phyloP scores from a whole-genome alignment of 2,329 filamentous ascomycete genomes.

The Cercospora sesami region DNA sequence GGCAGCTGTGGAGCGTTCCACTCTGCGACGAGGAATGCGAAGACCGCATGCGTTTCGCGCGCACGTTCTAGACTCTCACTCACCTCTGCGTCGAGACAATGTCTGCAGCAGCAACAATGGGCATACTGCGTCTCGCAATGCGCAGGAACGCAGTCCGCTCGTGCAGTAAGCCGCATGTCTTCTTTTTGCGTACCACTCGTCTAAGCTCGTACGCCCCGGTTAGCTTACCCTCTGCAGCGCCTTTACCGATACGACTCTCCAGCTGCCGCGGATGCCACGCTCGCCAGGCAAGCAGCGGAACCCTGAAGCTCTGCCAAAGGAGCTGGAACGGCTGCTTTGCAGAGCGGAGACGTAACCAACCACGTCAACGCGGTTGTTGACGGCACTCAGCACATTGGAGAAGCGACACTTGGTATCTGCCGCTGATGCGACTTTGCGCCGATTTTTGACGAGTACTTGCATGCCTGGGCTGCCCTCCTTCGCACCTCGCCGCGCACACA shows the following conservation, averaged over 20 bases:
- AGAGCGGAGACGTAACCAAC: conserved; percentile 1
- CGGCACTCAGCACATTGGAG: not conserved
- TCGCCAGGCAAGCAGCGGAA: conserved; percentile 3
- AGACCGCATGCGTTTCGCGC: not conserved
- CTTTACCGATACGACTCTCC: not conserved
- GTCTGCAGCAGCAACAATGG: not conserved
- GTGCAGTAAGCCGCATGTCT: conserved; percentile 7
- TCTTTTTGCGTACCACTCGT: not conserved
- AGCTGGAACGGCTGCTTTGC: not conserved
- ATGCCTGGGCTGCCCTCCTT: not conserved
- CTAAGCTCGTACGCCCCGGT: conserved; percentile 5
- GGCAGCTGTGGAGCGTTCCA: not conserved
- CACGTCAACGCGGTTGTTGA: not conserved
- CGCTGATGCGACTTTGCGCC: not conserved
- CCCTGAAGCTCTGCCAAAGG: not conserved
- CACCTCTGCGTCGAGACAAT: not conserved
- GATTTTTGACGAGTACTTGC: not conserved
- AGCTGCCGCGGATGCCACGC: not conserved
- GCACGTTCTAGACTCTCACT: not conserved
- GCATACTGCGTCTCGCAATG: not conserved
- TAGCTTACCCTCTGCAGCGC: not conserved
- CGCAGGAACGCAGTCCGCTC: conserved; percentile 6
- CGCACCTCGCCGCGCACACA: conserved; percentile 3
- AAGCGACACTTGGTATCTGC: not conserved
- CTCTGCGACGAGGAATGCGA: not conserved